Conservation (phyloP, 768 basidiomycete genomes). For the Amanita thiersii region DNA sequence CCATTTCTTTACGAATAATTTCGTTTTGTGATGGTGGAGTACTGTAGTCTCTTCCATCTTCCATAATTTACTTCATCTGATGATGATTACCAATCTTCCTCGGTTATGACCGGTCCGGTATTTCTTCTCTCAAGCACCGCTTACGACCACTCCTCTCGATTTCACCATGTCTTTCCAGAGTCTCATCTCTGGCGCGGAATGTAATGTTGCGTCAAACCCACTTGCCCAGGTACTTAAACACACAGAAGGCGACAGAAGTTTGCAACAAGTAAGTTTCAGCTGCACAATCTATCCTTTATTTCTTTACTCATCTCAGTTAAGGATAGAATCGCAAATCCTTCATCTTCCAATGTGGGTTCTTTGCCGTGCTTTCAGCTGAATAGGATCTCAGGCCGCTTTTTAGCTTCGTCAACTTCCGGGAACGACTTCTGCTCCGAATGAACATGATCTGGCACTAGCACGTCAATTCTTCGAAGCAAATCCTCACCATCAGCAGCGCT, state of each 20-base stretch:
- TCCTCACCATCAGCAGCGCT: conserved; percentile 15
- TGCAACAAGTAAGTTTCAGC: conserved; percentile 66
- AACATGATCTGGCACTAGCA: conserved; percentile 67
- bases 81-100: conserved; percentile 1
- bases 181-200: conserved; percentile 85
- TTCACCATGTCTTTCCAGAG: conserved; percentile 64
- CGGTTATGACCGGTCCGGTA: conserved; percentile 22
- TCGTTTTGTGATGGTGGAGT: no score
- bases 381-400: background rate
- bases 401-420: conserved; percentile 75
- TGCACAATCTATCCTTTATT: conserved; percentile 1
- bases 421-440: conserved; percentile 40
- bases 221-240: conserved; percentile 87
- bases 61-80: conserved; percentile 13
- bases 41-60: no score
- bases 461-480: conserved; percentile 68
- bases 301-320: conserved; percentile 19
- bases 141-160: conserved; percentile 6
- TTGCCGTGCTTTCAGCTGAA: background rate
- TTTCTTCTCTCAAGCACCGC: conserved; percentile 1
- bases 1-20: no score
- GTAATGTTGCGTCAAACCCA: conserved; percentile 77
- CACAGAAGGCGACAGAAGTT: conserved; percentile 78
- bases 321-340: conserved; percentile 72
- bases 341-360: conserved; percentile 53